phyloP scores from a whole-genome alignment of 805 yeast species.

The Millerozyma acaciae region DNA sequence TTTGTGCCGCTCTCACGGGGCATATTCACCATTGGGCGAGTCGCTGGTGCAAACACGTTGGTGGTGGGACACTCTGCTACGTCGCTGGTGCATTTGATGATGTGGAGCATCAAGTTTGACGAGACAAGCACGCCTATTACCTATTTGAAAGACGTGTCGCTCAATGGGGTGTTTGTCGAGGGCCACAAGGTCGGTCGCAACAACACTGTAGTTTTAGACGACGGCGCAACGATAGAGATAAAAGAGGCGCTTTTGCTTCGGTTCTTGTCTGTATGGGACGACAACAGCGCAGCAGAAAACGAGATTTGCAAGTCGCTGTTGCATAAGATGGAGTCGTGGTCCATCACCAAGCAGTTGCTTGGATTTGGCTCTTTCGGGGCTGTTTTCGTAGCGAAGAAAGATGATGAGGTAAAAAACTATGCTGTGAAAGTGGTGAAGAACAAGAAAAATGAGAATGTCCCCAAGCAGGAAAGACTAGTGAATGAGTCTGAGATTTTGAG shows the following conservation, averaged over 20 bases:
- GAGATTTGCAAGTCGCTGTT: background rate
- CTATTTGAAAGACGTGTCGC: conserved; percentile 48
- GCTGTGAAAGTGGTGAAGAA: conserved; percentile 46
- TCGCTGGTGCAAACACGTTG: conserved; percentile 21
- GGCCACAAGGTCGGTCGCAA: conserved; percentile 25
- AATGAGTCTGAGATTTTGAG: conserved; percentile 42
- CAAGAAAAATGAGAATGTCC: background rate
- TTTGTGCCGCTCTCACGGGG: conserved; percentile 21
- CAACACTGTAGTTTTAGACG: conserved; percentile 27
- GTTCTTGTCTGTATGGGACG: conserved; percentile 1
- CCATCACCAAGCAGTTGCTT: conserved; percentile 34
- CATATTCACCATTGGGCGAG: conserved; percentile 45
- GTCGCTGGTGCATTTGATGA: conserved; percentile 44
- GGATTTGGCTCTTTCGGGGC: conserved; percentile 61
- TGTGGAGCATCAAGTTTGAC: conserved; percentile 52
- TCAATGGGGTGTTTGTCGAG: conserved; percentile 50
- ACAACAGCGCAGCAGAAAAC: no score
- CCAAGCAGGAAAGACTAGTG: conserved; percentile 3
- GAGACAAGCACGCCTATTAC: conserved; percentile 41
- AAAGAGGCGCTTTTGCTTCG: conserved; percentile 13
- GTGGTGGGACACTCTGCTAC: conserved; percentile 34
- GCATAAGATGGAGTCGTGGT: conserved; percentile 32
- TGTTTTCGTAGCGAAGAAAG: conserved; percentile 36
- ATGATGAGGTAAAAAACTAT: conserved; percentile 24
- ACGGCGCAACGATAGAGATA: conserved; percentile 39